Evolutionary conservation across 805 yeast species (phyloP).

Genomic region (Metschnikowia reukaufii): DNA sequence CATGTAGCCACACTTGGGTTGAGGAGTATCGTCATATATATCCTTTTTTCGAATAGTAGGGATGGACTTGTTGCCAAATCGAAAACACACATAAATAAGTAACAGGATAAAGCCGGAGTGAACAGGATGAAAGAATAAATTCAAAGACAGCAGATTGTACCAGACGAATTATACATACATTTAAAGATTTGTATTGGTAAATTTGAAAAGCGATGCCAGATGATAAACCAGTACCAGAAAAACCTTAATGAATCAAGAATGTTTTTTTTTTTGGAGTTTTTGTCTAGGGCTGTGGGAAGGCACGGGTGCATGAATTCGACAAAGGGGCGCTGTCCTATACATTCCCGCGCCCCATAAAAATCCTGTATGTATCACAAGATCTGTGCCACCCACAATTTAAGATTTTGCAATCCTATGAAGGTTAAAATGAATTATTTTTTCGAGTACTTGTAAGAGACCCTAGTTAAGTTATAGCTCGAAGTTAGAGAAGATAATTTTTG

Average conservation of each 20-base stretch:
- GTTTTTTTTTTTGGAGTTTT: slow-evolving; percentile 17
- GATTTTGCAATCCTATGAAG: not conserved
- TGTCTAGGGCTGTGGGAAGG: slow-evolving; percentile 18
- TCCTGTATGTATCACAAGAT: not conserved
- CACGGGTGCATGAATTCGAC: slow-evolving; percentile 18
- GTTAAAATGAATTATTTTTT: too few species aligned
- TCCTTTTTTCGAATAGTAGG: too few species aligned
- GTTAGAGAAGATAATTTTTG: too few species aligned
- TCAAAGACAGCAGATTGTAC: too few species aligned
- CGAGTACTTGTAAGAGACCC: too few species aligned
- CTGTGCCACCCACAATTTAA: not conserved
- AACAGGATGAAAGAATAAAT: too few species aligned
- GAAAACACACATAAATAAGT: too few species aligned
- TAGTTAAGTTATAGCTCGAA: too few species aligned
- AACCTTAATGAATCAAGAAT: slow-evolving; percentile 8
- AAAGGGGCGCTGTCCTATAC: slow-evolving; percentile 14
- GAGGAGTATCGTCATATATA: too few species aligned
- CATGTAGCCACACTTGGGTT: too few species aligned
- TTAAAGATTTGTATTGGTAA: not conserved
- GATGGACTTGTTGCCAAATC: too few species aligned
- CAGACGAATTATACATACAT: slow-evolving; percentile 8
- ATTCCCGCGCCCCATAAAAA: slow-evolving; percentile 1
- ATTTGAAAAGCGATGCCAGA: slow-evolving; percentile 2
- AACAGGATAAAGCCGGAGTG: not conserved
- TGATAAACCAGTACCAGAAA: slow-evolving; percentile 5